Evolutionary conservation across 306 rosid genomes (phyloP).

Genomic region (Cucurbita ficifolia): DNA sequence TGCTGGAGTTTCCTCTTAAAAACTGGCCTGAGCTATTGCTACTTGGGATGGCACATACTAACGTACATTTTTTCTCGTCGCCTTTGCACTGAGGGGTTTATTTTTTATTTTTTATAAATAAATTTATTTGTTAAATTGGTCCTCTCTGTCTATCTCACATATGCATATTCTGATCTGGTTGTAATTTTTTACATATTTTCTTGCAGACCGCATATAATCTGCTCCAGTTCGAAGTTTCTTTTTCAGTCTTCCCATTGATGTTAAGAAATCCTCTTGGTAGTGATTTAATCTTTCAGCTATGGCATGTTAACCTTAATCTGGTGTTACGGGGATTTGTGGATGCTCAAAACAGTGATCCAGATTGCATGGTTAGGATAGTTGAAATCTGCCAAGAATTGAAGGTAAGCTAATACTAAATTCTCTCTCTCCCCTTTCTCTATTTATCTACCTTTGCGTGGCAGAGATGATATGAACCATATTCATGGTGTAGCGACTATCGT

Average conservation of each 20-base stretch:
- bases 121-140: neutral
- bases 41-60: constrained; percentile 74
- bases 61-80: constrained; percentile 29
- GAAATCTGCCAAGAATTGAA: constrained; percentile 79
- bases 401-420: constrained; percentile 27
- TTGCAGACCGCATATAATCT: constrained; percentile 89
- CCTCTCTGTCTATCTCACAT: neutral
- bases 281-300: constrained; percentile 62
- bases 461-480: neutral
- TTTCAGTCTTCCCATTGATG: constrained; percentile 49
- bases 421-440: neutral
- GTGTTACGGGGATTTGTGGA: constrained; percentile 71
- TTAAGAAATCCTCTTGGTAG: constrained; percentile 37
- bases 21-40: constrained; percentile 87
- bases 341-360: constrained; percentile 48
- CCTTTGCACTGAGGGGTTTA: neutral
- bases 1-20: constrained; percentile 74
- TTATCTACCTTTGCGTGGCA: neutral
- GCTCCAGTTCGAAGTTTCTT: constrained; percentile 68
- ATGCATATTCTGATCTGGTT: neutral
- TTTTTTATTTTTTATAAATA: neutral
- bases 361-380: constrained; percentile 38
- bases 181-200: constrained; percentile 8
- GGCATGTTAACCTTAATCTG: constrained; percentile 63
- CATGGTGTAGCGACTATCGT: neutral